phyloP scores from a whole-genome alignment of 805 yeast genomes.

The Zygosaccharomyces siamensis region DNA sequence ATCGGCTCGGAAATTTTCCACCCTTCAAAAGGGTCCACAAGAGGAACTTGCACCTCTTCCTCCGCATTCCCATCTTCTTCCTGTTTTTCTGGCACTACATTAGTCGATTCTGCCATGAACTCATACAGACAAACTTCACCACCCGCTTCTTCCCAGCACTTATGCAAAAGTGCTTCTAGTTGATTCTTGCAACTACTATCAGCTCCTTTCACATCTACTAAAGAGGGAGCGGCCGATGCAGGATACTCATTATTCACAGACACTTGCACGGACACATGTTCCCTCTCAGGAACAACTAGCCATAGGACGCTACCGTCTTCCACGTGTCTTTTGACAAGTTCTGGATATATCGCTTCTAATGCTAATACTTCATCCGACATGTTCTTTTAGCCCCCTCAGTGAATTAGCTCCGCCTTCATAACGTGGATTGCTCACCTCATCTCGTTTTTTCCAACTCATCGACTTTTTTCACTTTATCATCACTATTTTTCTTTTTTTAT shows the following conservation, averaged over 20 bases:
- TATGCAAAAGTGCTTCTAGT: constrained; percentile 41
- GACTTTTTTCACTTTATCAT: constrained; percentile 4
- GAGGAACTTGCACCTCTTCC: constrained; percentile 12
- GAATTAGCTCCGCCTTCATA: background rate
- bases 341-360: constrained; percentile 84
- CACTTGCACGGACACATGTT: constrained; percentile 54
- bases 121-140: constrained; percentile 78
- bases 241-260: constrained; percentile 76
- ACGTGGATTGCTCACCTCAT: background rate
- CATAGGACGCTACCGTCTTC: constrained; percentile 38
- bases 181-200: constrained; percentile 28
- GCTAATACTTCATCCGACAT: constrained; percentile 62
- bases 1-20: constrained; percentile 80
- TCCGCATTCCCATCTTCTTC: constrained; percentile 25
- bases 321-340: constrained; percentile 38
- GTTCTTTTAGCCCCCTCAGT: constrained; percentile 27
- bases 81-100: constrained; percentile 40
- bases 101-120: constrained; percentile 61
- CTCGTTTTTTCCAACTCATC: background rate
- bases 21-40: constrained; percentile 50
- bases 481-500: constrained; percentile 1
- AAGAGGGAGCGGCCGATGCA: constrained; percentile 48
- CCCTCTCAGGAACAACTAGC: constrained; percentile 58
- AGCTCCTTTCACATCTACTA: constrained; percentile 46
- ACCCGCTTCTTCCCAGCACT: constrained; percentile 42